These are phyloP conservation scores for Boletus subcaerulescens DNA, from an alignment of 768 basidiomycete species.

Conservation along the genomic window DNA sequence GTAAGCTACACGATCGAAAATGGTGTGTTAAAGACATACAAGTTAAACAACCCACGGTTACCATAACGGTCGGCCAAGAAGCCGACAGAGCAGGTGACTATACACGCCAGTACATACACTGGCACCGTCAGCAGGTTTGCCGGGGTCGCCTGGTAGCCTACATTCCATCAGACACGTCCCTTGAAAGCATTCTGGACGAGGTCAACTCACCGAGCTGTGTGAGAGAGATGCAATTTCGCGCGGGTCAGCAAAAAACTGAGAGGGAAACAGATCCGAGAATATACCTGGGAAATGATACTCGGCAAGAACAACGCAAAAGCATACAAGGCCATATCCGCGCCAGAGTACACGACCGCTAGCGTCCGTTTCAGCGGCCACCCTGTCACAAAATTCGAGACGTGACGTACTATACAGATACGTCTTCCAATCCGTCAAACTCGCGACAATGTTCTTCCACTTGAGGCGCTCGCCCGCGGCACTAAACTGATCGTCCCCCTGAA, in stretches of 20 bases:
- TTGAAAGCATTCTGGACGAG: not conserved
- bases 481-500: constrained; percentile 67
- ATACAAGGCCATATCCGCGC: constrained; percentile 65
- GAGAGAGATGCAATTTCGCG: not conserved
- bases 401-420: constrained; percentile 48
- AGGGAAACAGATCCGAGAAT: constrained; percentile 10
- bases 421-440: constrained; percentile 69
- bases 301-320: constrained; percentile 78
- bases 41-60: constrained; percentile 58
- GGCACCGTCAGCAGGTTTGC: constrained; percentile 80
- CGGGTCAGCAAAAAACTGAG: not conserved
- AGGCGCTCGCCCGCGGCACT: constrained; percentile 70
- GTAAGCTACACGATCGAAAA: not conserved
- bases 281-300: constrained; percentile 69
- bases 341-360: constrained; percentile 54
- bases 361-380: not conserved
- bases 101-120: constrained; percentile 67
- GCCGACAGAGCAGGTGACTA: constrained; percentile 62
- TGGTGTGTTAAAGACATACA: constrained; percentile 40
- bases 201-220: constrained; percentile 39
- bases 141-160: constrained; percentile 63
- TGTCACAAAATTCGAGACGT: not conserved
- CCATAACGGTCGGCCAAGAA: constrained; percentile 61
- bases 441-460: constrained; percentile 53
- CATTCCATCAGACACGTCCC: not conserved